These are phyloP conservation scores for Cantharellus cinnabarinus DNA, from an alignment of 768 basidiomycete species.

Conservation along the genomic window DNA sequence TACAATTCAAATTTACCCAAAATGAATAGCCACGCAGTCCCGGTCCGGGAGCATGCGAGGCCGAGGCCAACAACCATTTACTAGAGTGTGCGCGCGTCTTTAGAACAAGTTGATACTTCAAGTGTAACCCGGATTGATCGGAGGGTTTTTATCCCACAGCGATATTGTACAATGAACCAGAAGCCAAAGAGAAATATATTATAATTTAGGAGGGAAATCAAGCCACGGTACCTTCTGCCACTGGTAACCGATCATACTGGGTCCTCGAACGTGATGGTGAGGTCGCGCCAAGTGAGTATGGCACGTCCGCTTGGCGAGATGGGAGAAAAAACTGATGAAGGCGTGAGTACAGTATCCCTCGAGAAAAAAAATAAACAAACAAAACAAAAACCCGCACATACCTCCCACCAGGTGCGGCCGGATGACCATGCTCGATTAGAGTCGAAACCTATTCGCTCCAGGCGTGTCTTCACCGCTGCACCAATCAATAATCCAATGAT, in stretches of 20 bases:
- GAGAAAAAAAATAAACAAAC: neutral
- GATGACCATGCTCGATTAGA: conserved; percentile 30
- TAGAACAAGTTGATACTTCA: too few relatives aligned
- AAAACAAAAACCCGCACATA: conserved; percentile 13
- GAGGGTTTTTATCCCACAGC: too few relatives aligned
- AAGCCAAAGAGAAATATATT: too few relatives aligned
- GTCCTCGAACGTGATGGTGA: neutral
- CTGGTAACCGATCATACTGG: neutral
- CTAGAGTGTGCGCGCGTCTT: too few relatives aligned
- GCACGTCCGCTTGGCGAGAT: neutral
- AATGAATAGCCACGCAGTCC: too few relatives aligned
- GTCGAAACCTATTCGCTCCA: conserved; percentile 21
- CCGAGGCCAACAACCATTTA: too few relatives aligned
- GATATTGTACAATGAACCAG: too few relatives aligned
- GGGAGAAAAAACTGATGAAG: neutral
- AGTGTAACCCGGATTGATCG: too few relatives aligned
- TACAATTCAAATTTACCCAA: too few relatives aligned
- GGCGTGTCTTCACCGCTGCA: conserved; percentile 66
- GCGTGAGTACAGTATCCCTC: neutral
- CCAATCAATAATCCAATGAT: conserved; percentile 71
- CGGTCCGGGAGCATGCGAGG: too few relatives aligned
- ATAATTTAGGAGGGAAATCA: too few relatives aligned
- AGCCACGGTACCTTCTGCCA: too few relatives aligned
- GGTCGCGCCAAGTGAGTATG: neutral
- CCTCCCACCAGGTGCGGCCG: conserved; percentile 71